phyloP scores from a whole-genome alignment of 1,139 yeast genomes.

The Nakaseomyces nivariensis region DNA sequence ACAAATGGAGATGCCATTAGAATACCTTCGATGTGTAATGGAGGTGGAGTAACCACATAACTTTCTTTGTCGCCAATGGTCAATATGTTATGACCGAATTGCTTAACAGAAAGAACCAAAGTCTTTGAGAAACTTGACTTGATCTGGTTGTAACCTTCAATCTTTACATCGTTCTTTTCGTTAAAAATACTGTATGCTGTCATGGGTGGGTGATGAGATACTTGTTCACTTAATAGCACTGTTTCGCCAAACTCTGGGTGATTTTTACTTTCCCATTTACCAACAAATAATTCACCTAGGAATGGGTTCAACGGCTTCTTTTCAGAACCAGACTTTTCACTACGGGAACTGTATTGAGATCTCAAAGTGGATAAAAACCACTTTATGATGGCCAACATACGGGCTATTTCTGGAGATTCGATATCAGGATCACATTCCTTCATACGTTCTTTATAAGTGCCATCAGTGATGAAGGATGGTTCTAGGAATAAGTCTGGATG shows the following conservation, averaged over 20 bases:
- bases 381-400: slow-evolving; percentile 70
- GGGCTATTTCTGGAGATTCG: slow-evolving; percentile 29
- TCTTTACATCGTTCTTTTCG: slow-evolving; percentile 52
- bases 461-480: slow-evolving; percentile 42
- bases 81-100: slow-evolving; percentile 81
- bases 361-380: slow-evolving; percentile 88
- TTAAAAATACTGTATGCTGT: slow-evolving; percentile 79
- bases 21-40: slow-evolving; percentile 91
- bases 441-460: slow-evolving; percentile 19
- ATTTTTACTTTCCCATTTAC: slow-evolving; percentile 60
- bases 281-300: slow-evolving; percentile 84
- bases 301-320: slow-evolving; percentile 94
- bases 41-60: slow-evolving; percentile 81
- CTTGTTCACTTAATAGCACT: slow-evolving; percentile 75
- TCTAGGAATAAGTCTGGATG: slow-evolving; percentile 74
- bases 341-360: slow-evolving; percentile 87
- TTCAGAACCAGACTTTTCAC: slow-evolving; percentile 83
- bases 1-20: slow-evolving; percentile 84
- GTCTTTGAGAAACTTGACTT: slow-evolving; percentile 73
- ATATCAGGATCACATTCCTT: slow-evolving; percentile 24
- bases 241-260: slow-evolving; percentile 58
- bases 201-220: slow-evolving; percentile 91
- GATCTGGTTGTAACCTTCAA: slow-evolving; percentile 86
- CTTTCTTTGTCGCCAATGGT: slow-evolving; percentile 50
- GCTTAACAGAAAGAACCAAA: slow-evolving; percentile 60